These are phyloP conservation scores for Exophiala mesophila DNA, from an alignment of 2,329 filamentous ascomycete species.

Conservation along the genomic window DNA sequence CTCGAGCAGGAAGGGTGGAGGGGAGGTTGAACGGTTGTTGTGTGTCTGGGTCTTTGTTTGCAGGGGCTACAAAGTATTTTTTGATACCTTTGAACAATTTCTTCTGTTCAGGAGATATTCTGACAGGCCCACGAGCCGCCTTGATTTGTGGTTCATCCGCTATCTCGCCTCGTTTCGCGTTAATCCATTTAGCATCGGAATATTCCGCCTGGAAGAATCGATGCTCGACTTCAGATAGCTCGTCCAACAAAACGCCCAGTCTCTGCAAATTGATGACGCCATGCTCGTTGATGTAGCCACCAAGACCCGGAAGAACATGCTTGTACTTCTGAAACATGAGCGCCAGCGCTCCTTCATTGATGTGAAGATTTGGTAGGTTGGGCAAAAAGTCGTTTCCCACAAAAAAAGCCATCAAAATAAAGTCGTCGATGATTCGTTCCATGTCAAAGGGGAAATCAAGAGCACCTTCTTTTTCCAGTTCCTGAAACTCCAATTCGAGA, in stretches of 20 bases:
- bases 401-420: constrained; percentile 99
- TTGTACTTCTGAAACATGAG: constrained; percentile 99
- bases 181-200: constrained; percentile 85
- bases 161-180: constrained; percentile 71
- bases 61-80: constrained; percentile 70
- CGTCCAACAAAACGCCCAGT: constrained; percentile 70
- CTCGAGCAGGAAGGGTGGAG: constrained; percentile 66
- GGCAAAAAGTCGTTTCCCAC: constrained; percentile 98
- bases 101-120: constrained; percentile 72
- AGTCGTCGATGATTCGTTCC: constrained; percentile 96
- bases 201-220: constrained; percentile 90
- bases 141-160: constrained; percentile 55
- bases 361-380: constrained; percentile 91
- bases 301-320: constrained; percentile 74
- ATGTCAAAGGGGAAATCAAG: constrained; percentile 81
- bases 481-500: constrained; percentile 92
- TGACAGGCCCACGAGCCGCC: constrained; percentile 50
- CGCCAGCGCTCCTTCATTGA: constrained; percentile 94
- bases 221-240: constrained; percentile 82
- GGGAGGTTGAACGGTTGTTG: constrained; percentile 65
- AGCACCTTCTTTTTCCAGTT: constrained; percentile 68
- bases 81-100: constrained; percentile 77
- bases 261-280: constrained; percentile 86
- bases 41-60: constrained; percentile 44
- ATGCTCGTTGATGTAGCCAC: constrained; percentile 93